Conservation (phyloP, 2,329 filamentous ascomycete species). For the Myriosclerotinia curreyana region DNA sequence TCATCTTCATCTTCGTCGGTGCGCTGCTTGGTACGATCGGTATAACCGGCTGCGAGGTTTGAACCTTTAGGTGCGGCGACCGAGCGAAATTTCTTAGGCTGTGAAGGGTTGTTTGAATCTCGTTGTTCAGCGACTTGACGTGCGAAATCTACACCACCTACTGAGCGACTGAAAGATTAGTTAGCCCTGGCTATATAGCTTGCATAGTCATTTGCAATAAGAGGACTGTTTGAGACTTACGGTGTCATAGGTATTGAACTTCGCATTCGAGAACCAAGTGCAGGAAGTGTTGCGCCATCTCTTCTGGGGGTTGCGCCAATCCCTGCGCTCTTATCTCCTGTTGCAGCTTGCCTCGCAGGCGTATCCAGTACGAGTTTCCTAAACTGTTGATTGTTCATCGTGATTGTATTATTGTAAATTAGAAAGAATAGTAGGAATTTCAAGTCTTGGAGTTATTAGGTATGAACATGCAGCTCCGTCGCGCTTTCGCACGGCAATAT, state of each 20-base stretch:
- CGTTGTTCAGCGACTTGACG: conserved; percentile 75
- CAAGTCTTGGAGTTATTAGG: no score
- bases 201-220: no score
- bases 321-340: conserved; percentile 25
- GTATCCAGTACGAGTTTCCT: conserved; percentile 69
- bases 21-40: conserved; percentile 72
- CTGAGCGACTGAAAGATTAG: conserved; percentile 24
- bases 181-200: neutral
- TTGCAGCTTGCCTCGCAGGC: conserved; percentile 41
- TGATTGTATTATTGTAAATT: conserved; percentile 9
- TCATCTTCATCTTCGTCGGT: conserved; percentile 51
- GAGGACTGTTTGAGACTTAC: conserved; percentile 48
- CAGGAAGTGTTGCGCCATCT: conserved; percentile 50
- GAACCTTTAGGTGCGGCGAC: conserved; percentile 76
- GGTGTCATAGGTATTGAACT: conserved; percentile 93
- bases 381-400: conserved; percentile 96
- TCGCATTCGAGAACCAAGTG: conserved; percentile 73
- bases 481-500: neutral
- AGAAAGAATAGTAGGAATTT: neutral
- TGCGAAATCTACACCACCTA: conserved; percentile 66
- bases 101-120: conserved; percentile 31
- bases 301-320: conserved; percentile 39
- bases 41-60: conserved; percentile 75
- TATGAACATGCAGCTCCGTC: no score
- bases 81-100: conserved; percentile 74